Evolutionary conservation across 176 grass and related monocot genomes (phyloP).

Genomic region (Bonia amplexicaulis): DNA sequence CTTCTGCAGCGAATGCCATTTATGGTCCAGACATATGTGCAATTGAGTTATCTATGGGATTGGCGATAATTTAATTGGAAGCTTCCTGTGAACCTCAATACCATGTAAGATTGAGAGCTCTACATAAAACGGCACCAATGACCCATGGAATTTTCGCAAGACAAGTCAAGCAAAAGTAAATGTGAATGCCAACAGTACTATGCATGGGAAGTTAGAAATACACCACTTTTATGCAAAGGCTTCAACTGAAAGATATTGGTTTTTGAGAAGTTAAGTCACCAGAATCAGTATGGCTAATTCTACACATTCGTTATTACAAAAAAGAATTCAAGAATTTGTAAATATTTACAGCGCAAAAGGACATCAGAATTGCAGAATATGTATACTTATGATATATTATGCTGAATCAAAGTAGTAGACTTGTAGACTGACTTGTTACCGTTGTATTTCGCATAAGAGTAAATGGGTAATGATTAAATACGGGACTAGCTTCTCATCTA

Average conservation of each 20-base stretch:
- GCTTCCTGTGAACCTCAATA: background rate
- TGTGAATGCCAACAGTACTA: background rate
- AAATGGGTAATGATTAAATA: background rate
- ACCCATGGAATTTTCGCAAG: background rate
- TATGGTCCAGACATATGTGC: background rate
- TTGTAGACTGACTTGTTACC: background rate
- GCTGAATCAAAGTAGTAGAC: slow-evolving; percentile 9
- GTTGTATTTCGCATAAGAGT: background rate
- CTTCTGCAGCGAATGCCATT: background rate
- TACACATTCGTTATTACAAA: background rate
- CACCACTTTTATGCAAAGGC: background rate
- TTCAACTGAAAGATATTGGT: background rate
- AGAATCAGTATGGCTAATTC: background rate
- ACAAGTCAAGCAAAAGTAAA: background rate
- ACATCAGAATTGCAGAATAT: background rate
- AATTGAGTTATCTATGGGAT: background rate
- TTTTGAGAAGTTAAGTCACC: background rate
- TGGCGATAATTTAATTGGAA: background rate
- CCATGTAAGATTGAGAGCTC: background rate
- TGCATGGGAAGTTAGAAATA: background rate
- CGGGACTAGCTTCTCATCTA: background rate
- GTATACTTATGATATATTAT: background rate
- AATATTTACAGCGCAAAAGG: slow-evolving; percentile 11
- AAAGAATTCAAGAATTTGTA: background rate
- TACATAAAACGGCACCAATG: background rate